Percentiles rank a stretch among this genome's conserved stretches.
phyloP scores from a whole-genome alignment of 495 filamentous ascomycete species.

The Aspergillus sclerotioniger region DNA sequence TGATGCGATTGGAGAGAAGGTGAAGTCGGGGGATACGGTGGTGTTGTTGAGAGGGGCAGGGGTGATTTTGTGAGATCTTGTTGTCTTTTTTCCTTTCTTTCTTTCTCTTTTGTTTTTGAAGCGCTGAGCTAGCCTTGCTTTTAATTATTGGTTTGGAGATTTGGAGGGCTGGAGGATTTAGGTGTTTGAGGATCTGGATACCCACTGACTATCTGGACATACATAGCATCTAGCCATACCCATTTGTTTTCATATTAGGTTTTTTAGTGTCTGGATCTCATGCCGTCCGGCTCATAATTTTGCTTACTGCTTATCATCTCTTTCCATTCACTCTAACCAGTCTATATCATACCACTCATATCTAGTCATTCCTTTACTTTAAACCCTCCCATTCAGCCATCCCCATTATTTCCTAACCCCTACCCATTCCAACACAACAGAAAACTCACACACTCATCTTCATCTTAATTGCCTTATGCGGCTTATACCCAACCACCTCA shows the following conservation, averaged over 20 bases:
- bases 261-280: too few species aligned
- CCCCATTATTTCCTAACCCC: too few species aligned
- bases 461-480: slow-evolving; percentile 89
- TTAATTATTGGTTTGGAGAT: slow-evolving; percentile 7
- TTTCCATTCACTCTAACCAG: not conserved
- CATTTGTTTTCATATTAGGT: too few species aligned
- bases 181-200: not conserved
- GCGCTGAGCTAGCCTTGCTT: too few species aligned
- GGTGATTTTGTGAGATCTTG: slow-evolving; percentile 35
- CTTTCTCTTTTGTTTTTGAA: slow-evolving; percentile 12
- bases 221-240: too few species aligned
- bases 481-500: slow-evolving; percentile 81
- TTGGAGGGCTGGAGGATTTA: not conserved
- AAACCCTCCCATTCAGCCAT: slow-evolving; percentile 16
- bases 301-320: not conserved
- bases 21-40: slow-evolving; percentile 78
- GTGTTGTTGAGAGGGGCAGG: slow-evolving; percentile 85
- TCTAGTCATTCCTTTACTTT: too few species aligned
- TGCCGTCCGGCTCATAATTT: too few species aligned
- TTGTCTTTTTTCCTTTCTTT: slow-evolving; percentile 10
- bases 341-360: not conserved
- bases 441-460: slow-evolving; percentile 84
- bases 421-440: too few species aligned
- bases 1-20: slow-evolving; percentile 68
- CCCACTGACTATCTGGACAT: too few species aligned